phyloP scores from a whole-genome alignment of 345 rosid species.

The Melaleuca alternifolia region DNA sequence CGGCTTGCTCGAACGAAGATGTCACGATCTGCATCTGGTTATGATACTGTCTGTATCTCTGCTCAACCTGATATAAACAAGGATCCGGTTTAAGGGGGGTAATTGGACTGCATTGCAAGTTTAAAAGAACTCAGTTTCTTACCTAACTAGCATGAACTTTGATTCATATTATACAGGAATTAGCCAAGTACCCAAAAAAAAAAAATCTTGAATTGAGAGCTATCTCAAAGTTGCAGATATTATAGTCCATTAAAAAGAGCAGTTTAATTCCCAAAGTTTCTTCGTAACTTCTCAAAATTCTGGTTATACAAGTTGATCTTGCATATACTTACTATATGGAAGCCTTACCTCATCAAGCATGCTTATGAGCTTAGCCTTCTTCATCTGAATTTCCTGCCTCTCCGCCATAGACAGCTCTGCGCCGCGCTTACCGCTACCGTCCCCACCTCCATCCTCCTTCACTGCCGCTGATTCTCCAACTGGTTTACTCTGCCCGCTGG shows the following conservation, averaged over 20 bases:
- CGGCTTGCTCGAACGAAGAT: slow-evolving; percentile 77
- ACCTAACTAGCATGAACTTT: background rate
- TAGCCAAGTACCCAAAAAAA: background rate
- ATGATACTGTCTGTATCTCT: slow-evolving; percentile 92
- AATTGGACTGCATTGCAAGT: background rate
- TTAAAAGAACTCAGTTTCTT: background rate
- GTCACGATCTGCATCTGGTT: slow-evolving; percentile 92
- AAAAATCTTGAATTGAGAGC: background rate
- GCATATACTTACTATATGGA: background rate
- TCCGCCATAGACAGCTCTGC: slow-evolving; percentile 69
- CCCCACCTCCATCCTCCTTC: slow-evolving; percentile 29
- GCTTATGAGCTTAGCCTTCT: slow-evolving; percentile 76
- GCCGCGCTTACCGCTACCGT: slow-evolving; percentile 22
- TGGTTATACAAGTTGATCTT: background rate
- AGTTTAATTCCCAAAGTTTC: background rate
- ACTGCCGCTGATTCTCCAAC: slow-evolving; percentile 43
- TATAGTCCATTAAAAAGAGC: background rate
- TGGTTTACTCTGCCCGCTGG: slow-evolving; percentile 18
- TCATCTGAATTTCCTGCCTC: slow-evolving; percentile 98
- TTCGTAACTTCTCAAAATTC: background rate
- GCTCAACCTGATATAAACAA: slow-evolving; percentile 58
- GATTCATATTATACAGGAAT: background rate
- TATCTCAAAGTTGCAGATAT: background rate
- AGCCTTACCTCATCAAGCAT: slow-evolving; percentile 87
- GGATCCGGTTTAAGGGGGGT: background rate